Percentiles rank a stretch among this genome's conserved stretches.
phyloP scores from a whole-genome alignment of 495 filamentous ascomycete genomes.

The Aspergillus egyptiacus region DNA sequence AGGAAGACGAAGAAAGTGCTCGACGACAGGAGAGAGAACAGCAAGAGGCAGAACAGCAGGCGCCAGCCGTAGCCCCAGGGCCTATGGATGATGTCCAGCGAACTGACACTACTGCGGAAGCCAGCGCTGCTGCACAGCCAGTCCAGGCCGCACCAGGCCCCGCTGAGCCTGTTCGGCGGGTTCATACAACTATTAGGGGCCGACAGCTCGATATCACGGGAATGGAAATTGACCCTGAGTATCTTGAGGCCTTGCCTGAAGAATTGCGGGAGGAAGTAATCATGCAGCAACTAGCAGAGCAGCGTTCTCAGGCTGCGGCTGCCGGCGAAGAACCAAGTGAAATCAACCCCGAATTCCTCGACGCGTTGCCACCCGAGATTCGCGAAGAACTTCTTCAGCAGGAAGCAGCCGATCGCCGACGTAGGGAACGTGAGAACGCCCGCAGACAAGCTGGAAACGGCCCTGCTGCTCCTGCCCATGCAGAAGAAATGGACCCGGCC shows the following conservation, averaged over 20 bases:
- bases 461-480: conserved; percentile 41
- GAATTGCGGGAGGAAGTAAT: conserved; percentile 94
- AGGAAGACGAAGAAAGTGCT: conserved; percentile 60
- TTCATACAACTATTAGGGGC: conserved; percentile 76
- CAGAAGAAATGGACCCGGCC: conserved; percentile 88
- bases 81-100: conserved; percentile 87
- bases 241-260: conserved; percentile 88
- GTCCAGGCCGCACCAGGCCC: conserved; percentile 39
- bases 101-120: conserved; percentile 36
- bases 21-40: conserved; percentile 40
- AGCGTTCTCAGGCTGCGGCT: conserved; percentile 72
- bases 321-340: conserved; percentile 79
- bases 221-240: conserved; percentile 89
- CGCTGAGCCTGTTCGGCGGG: conserved; percentile 50
- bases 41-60: conserved; percentile 44
- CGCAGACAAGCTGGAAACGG: conserved; percentile 55
- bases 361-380: conserved; percentile 85
- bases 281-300: conserved; percentile 74
- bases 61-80: conserved; percentile 38
- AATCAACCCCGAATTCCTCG: conserved; percentile 89
- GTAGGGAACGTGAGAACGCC: conserved; percentile 73
- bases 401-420: conserved; percentile 82
- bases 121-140: conserved; percentile 20
- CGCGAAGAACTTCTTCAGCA: conserved; percentile 83
- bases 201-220: conserved; percentile 85